phyloP scores from a whole-genome alignment of 495 filamentous ascomycete species.

The Penicillium manginii region DNA sequence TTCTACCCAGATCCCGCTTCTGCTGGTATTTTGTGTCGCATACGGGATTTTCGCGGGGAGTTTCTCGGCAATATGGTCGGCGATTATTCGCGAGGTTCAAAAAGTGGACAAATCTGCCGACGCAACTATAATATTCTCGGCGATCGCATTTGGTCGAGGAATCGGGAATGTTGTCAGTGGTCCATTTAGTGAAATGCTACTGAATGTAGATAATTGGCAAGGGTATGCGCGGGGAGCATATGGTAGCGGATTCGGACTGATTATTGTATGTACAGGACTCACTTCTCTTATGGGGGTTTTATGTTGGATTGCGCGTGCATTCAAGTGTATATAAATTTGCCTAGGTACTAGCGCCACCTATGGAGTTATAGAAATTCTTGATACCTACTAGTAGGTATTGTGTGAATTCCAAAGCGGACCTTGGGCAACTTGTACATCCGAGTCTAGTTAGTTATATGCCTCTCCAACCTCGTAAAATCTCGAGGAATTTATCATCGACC shows the following conservation, averaged over 20 bases:
- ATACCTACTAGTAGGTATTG: no score
- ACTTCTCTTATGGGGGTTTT: slow-evolving; percentile 16
- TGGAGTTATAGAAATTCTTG: no score
- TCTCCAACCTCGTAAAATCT: no score
- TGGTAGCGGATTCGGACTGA: slow-evolving; percentile 42
- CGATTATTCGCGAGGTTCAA: slow-evolving; percentile 57
- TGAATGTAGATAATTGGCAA: slow-evolving; percentile 31
- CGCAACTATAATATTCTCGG: slow-evolving; percentile 57
- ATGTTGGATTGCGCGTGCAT: slow-evolving; percentile 14
- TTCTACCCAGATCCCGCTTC: slow-evolving; percentile 47
- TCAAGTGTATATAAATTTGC: slow-evolving; percentile 14
- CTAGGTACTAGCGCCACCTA: no score
- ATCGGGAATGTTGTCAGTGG: slow-evolving; percentile 62
- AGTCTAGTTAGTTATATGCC: no score
- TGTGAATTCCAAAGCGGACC: no score
- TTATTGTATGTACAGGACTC: slow-evolving; percentile 34
- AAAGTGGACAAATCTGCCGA: slow-evolving; percentile 40
- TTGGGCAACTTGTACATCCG: no score
- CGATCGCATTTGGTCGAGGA: slow-evolving; percentile 60
- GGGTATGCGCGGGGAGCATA: slow-evolving; percentile 35
- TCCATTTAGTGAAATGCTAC: slow-evolving; percentile 60
- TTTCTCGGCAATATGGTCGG: slow-evolving; percentile 60
- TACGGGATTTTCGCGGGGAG: slow-evolving; percentile 69
- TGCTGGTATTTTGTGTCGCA: slow-evolving; percentile 61
- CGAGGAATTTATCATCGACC: no score